These are phyloP conservation scores for Dendrocalamus sinicus DNA, from an alignment of 176 grass and related monocot species.

Conservation along the genomic window DNA sequence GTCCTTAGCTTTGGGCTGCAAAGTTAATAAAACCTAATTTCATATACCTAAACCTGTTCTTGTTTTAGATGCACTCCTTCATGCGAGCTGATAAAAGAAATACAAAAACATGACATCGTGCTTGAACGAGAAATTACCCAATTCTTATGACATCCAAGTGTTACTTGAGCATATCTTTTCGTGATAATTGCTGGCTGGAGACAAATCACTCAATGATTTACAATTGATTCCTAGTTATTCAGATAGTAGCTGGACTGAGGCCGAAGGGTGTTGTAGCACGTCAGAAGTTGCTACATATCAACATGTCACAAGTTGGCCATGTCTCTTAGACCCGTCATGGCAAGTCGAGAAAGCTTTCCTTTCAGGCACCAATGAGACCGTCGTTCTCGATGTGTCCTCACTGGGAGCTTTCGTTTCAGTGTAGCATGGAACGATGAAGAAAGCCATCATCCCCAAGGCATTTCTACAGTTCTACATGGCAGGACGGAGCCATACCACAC, in stretches of 20 bases:
- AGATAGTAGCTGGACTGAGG: background rate
- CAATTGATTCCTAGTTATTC: background rate
- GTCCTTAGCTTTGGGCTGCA: background rate
- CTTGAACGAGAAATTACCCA: background rate
- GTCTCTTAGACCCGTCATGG: background rate
- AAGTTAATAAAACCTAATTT: background rate
- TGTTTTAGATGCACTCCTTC: constrained; percentile 1
- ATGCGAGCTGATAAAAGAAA: background rate
- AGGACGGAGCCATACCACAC: no score
- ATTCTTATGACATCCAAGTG: background rate
- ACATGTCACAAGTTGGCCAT: background rate
- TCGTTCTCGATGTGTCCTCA: no score
- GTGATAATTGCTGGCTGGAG: background rate
- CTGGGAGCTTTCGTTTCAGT: no score
- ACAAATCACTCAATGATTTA: background rate
- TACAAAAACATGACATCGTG: background rate
- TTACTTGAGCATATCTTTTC: background rate
- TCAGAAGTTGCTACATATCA: background rate
- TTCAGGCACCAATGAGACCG: no score
- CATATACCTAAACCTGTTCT: background rate
- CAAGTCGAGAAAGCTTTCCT: no score
- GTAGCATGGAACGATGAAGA: no score
- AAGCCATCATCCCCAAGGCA: no score
- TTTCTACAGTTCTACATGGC: no score
- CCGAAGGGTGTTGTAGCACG: background rate